Evolutionary conservation across 441 rosid genomes (phyloP).

Genomic region (Dalechampia spathulata): DNA sequence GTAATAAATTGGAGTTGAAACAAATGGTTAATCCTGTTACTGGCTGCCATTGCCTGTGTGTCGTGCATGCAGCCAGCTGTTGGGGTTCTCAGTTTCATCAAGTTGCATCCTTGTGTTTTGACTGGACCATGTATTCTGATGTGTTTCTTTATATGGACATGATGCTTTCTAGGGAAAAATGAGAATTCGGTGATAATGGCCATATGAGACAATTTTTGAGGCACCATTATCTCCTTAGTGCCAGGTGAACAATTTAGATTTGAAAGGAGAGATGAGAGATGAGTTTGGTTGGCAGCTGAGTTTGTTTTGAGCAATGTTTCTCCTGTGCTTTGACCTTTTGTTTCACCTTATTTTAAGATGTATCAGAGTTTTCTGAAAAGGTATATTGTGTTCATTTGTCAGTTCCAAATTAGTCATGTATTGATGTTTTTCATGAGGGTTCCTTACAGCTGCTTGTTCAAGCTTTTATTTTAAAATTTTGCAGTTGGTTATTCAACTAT

Average conservation of each 20-base stretch:
- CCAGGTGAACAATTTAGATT: not conserved
- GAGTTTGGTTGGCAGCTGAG: conserved; percentile 3
- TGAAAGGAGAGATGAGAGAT: not conserved
- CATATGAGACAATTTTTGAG: no score
- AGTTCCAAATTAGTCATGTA: not conserved
- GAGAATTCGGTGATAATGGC: not conserved
- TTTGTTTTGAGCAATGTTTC: not conserved
- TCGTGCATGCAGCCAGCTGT: not conserved
- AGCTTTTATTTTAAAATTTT: not conserved
- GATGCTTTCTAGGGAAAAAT: not conserved
- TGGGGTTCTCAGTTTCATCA: not conserved
- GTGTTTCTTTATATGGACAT: not conserved
- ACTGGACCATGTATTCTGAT: not conserved
- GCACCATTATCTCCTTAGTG: no score
- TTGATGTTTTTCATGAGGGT: not conserved
- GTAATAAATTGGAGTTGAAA: not conserved
- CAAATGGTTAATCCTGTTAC: not conserved
- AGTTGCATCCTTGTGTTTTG: not conserved
- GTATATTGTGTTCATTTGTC: not conserved
- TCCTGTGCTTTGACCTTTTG: not conserved
- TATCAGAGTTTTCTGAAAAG: not conserved
- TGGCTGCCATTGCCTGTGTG: not conserved
- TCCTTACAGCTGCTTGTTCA: not conserved
- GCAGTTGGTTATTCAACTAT: not conserved
- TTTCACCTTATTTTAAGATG: not conserved